Conservation (phyloP, 371 early-diverging fungal genomes). For the Zancudomyces culisetae region DNA sequence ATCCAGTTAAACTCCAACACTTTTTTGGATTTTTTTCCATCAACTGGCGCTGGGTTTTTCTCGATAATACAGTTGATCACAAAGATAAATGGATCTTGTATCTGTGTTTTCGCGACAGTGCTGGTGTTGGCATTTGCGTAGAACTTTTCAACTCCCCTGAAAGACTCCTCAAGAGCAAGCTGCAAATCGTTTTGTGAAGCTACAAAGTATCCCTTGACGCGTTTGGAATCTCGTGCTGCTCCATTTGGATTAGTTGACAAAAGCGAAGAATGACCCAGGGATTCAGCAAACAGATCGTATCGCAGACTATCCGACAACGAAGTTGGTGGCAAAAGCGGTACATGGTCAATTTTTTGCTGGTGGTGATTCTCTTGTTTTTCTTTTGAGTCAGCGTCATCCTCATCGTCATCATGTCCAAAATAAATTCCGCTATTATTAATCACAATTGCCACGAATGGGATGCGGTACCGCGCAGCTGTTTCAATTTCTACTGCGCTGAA, state of each 20-base stretch:
- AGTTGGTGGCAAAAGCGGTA: too few relatives aligned
- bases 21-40: too few relatives aligned
- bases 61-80: slow-evolving; percentile 27
- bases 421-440: slow-evolving; percentile 72
- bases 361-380: slow-evolving; percentile 1
- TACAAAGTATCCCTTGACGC: slow-evolving; percentile 42
- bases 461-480: slow-evolving; percentile 41
- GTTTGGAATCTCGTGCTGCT: slow-evolving; percentile 37
- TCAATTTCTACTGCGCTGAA: slow-evolving; percentile 69
- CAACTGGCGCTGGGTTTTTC: slow-evolving; percentile 16
- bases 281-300: too few relatives aligned
- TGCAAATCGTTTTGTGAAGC: slow-evolving; percentile 36
- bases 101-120: too few relatives aligned
- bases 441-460: slow-evolving; percentile 47
- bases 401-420: slow-evolving; percentile 35
- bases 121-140: too few relatives aligned
- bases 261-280: slow-evolving; percentile 45
- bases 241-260: slow-evolving; percentile 48
- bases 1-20: slow-evolving; percentile 4
- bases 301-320: too few relatives aligned
- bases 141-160: too few relatives aligned
- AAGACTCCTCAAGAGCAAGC: slow-evolving; percentile 30
- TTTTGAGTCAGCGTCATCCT: slow-evolving; percentile 10
- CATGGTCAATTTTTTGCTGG: too few relatives aligned
- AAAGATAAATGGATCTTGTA: slow-evolving; percentile 6